phyloP scores from a whole-genome alignment of 2,329 filamentous ascomycete species.

The Calonectria naviculata region DNA sequence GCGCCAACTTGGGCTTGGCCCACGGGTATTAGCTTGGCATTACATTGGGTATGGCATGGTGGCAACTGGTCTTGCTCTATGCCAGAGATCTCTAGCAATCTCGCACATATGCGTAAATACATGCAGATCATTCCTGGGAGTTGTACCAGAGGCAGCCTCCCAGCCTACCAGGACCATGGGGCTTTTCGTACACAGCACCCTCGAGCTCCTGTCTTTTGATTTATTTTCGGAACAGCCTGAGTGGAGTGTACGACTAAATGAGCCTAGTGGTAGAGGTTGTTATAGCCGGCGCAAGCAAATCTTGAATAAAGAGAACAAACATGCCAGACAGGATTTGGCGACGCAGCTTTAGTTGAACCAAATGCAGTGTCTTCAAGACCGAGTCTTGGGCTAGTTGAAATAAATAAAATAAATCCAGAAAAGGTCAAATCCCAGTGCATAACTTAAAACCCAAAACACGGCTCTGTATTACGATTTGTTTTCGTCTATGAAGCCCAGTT shows the following conservation, averaged over 20 bases:
- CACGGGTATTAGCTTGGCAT: not conserved
- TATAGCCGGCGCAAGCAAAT: not conserved
- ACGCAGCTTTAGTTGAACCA: not conserved
- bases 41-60: not conserved
- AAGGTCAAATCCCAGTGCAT: not conserved
- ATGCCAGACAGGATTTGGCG: not conserved
- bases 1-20: conserved; percentile 1
- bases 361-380: not conserved
- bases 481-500: not conserved
- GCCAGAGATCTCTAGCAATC: not conserved
- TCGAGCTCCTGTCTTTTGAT: not conserved
- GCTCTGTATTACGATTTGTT: not conserved
- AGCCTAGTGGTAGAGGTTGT: not conserved
- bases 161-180: not conserved
- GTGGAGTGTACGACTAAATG: not conserved
- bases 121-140: not conserved
- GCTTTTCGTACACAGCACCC: not conserved
- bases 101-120: not conserved
- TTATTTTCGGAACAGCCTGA: not conserved
- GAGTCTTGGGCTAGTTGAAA: not conserved
- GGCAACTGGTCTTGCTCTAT: not conserved
- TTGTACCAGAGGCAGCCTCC: not conserved
- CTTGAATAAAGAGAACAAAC: not conserved
- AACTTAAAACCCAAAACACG: too few relatives aligned
- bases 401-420: not conserved